Base-by-base conservation (phyloP, 352 stramenopile genomes). In the Blastocystis sp. region DNA sequence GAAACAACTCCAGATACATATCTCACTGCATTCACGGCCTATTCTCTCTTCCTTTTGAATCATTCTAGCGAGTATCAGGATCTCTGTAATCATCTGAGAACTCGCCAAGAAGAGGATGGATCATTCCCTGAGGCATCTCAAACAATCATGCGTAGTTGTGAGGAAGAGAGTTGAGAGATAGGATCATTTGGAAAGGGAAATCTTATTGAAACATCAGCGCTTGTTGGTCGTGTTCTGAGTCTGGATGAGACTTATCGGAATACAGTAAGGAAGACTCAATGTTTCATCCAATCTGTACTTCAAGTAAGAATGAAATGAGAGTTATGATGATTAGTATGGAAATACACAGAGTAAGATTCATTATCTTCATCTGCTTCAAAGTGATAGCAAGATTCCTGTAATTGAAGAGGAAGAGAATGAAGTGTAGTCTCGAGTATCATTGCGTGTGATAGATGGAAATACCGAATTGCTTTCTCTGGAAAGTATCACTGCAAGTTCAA, bases 261-360 rank as follows among this genome's bases (percentile, higher is more conserved):
- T 61, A n/a, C 39, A 46, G 39, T 46, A 9, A 46, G 3, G 9
- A 46, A 46, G 39, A 46, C 39, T 9, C 2, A 9, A 46, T 46
- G 9, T 46, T 46, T 46, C 39, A 46, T 73, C 27, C 35, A 46
- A 7, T 73, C 19, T 9, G 35, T 6, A 9, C 39, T 46, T 46
- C 39, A 46, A 46, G n/a, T 63, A 6, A 35, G 39, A 46, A 9
- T 46, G 39, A 73, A 27, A 39, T 39, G 61, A 16, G 46, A 27
- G 16, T 3, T 14, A 39, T 51, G 29, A 39, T 77, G 16, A 51
- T 3, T 56, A 32, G 65, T 77, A 54, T 57, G 21, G 24, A 29
- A 65, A 51, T 7, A 83, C 71, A 24, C 71, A 83, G 32, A 56
- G 71, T n/a, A 83, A 52, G 46, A 43, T 83, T 16, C 54, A 65